Percentiles rank a stretch among this genome's conserved stretches.
phyloP scores from a whole-genome alignment of 2,329 filamentous ascomycete genomes.

The Beauveria caledonica region DNA sequence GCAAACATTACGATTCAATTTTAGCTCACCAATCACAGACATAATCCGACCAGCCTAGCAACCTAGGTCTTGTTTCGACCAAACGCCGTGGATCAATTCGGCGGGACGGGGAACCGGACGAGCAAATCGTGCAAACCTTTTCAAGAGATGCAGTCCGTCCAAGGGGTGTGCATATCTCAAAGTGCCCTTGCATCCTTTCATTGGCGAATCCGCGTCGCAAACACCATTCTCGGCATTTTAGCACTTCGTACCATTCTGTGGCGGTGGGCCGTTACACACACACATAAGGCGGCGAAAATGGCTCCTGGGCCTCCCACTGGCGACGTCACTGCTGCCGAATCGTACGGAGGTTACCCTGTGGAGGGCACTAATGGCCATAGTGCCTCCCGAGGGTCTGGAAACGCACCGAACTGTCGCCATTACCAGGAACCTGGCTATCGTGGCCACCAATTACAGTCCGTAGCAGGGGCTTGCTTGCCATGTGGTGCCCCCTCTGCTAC shows the following conservation, averaged over 20 bases:
- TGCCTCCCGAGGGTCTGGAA: slow-evolving; percentile 28
- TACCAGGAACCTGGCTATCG: slow-evolving; percentile 17
- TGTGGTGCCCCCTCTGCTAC: slow-evolving; percentile 9
- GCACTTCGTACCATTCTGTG: background rate
- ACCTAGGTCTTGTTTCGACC: background rate
- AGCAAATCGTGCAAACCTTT: background rate
- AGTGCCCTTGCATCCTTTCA: background rate
- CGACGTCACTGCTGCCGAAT: slow-evolving; percentile 19
- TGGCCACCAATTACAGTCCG: slow-evolving; percentile 12
- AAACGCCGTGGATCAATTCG: background rate
- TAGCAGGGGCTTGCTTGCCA: slow-evolving; percentile 12
- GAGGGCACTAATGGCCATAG: slow-evolving; percentile 12
- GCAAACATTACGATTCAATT: background rate
- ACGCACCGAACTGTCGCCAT: slow-evolving; percentile 20
- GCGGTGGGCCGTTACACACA: slow-evolving; percentile 5
- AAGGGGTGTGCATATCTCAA: background rate
- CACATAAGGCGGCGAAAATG: background rate
- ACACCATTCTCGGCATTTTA: background rate
- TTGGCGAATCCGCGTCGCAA: slow-evolving; percentile 1
- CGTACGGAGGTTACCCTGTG: slow-evolving; percentile 7
- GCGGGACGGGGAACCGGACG: background rate
- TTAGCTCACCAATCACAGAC: background rate
- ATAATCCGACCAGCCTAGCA: background rate
- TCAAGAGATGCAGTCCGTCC: no score
- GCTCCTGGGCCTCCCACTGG: background rate